Evolutionary conservation across 2,329 filamentous ascomycete species (phyloP).

Genomic region (Neonectria coccinea): DNA sequence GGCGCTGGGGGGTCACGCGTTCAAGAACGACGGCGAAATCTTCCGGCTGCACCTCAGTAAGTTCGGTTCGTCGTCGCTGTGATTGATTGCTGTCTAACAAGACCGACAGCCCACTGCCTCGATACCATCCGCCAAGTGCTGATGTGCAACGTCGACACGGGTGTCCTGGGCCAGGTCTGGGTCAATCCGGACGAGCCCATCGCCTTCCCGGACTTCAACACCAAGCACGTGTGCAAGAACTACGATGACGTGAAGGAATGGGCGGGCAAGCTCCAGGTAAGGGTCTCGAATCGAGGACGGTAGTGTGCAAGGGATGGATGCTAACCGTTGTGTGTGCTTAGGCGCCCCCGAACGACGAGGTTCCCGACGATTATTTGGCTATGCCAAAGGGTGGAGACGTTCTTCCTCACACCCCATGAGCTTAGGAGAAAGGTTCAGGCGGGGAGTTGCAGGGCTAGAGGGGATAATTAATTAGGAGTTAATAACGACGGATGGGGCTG

Average conservation of each 20-base stretch:
- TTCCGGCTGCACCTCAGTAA: constrained; percentile 68
- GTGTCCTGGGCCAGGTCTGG: constrained; percentile 72
- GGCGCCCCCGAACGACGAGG: constrained; percentile 35
- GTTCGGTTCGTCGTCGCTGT: constrained; percentile 36
- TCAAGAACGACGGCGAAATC: constrained; percentile 66
- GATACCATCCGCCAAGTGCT: constrained; percentile 72
- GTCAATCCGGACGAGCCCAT: constrained; percentile 57
- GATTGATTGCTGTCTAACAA: background rate
- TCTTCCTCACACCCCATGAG: constrained; percentile 33
- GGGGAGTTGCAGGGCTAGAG: too few species aligned
- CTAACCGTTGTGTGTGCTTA: constrained; percentile 20
- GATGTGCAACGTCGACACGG: constrained; percentile 72
- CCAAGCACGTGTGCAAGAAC: constrained; percentile 68
- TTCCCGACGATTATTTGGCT: constrained; percentile 36
- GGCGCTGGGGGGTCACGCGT: constrained; percentile 61
- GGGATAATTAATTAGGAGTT: background rate
- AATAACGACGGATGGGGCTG: background rate
- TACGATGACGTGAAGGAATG: constrained; percentile 65
- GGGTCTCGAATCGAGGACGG: background rate
- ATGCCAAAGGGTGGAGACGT: constrained; percentile 24
- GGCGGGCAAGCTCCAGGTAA: constrained; percentile 65
- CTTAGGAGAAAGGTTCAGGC: too few species aligned
- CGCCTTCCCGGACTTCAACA: constrained; percentile 73
- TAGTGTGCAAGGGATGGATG: background rate
- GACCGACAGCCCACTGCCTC: constrained; percentile 61